Conservation (phyloP, 2,329 filamentous ascomycete species). For the Aspergillus aculeatus region DNA sequence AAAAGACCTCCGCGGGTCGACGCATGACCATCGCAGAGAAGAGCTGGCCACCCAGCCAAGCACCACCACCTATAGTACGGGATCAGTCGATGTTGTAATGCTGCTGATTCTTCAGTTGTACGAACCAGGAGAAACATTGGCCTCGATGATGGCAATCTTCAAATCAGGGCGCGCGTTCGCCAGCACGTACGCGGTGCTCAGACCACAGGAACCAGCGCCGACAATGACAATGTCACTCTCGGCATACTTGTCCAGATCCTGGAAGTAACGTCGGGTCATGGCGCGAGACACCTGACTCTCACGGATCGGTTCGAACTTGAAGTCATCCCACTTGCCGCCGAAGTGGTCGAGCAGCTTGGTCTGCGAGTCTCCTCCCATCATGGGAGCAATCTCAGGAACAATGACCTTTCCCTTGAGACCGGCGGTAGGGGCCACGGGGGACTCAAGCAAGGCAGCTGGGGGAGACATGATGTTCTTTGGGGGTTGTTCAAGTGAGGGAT, state of each 20-base stretch:
- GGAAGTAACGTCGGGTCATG: slow-evolving; percentile 92
- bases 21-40: slow-evolving; percentile 96
- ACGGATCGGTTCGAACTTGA: slow-evolving; percentile 81
- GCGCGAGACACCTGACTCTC: slow-evolving; percentile 90
- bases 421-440: slow-evolving; percentile 36
- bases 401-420: slow-evolving; percentile 47
- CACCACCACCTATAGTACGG: slow-evolving; percentile 65
- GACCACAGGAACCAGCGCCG: slow-evolving; percentile 83
- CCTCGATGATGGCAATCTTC: slow-evolving; percentile 88
- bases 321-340: slow-evolving; percentile 74
- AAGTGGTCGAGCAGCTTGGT: slow-evolving; percentile 63
- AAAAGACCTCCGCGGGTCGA: slow-evolving; percentile 83
- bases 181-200: slow-evolving; percentile 80
- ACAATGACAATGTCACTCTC: slow-evolving; percentile 94
- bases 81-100: slow-evolving; percentile 7
- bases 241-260: slow-evolving; percentile 82
- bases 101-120: background rate
- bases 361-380: slow-evolving; percentile 40
- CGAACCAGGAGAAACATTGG: slow-evolving; percentile 71
- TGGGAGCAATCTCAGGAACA: slow-evolving; percentile 40
- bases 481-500: slow-evolving; percentile 13
- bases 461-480: slow-evolving; percentile 66
- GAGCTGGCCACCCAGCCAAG: slow-evolving; percentile 90
- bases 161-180: slow-evolving; percentile 82
- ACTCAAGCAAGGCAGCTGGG: slow-evolving; percentile 65